Evolutionary conservation across 805 yeast genomes (phyloP).

Genomic region (Wickerhamomyces ciferrii): DNA sequence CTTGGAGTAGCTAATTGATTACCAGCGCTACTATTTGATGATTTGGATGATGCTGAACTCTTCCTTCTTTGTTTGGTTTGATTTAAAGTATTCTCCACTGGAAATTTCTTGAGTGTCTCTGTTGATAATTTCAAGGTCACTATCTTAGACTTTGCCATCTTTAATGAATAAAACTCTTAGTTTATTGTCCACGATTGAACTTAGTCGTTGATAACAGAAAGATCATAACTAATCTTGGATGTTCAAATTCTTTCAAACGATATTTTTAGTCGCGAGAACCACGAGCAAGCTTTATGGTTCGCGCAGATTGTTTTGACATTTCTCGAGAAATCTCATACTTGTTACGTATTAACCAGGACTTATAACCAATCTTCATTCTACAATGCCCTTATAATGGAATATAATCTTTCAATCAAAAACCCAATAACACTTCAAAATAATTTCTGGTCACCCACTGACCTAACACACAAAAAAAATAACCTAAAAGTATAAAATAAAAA

Average conservation of each 20-base stretch:
- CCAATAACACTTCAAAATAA: too few species aligned
- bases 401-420: too few species aligned
- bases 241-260: neutral
- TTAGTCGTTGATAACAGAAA: too few species aligned
- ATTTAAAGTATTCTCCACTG: conserved; percentile 1
- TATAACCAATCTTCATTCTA: too few species aligned
- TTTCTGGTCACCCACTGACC: neutral
- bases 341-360: too few species aligned
- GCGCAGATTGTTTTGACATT: neutral
- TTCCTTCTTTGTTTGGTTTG: conserved; percentile 1
- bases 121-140: conserved; percentile 15
- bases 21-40: conserved; percentile 1
- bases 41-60: neutral
- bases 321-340: neutral
- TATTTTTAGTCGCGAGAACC: neutral
- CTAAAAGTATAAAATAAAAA: neutral
- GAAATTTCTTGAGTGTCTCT: conserved; percentile 6
- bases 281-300: too few species aligned
- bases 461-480: neutral
- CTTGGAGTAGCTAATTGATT: neutral
- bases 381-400: too few species aligned
- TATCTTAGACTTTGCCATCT: conserved; percentile 7
- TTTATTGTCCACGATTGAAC: too few species aligned
- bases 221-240: too few species aligned
- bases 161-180: too few species aligned